Evolutionary conservation across 2,329 filamentous ascomycete species (phyloP).

Genomic region (Trichoderma sp.): DNA sequence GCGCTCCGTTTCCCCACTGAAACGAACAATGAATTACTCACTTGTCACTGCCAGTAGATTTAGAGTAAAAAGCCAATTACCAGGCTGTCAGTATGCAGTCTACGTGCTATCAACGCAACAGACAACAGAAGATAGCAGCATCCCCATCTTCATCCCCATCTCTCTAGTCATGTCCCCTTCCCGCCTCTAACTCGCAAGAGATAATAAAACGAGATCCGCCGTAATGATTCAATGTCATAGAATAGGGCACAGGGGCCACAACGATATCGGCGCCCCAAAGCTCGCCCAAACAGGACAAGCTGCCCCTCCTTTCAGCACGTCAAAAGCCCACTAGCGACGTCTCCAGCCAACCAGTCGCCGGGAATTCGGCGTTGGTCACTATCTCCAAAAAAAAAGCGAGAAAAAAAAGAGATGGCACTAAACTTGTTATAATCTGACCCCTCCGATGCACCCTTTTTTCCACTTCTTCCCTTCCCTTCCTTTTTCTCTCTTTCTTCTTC

Average conservation of each 20-base stretch:
- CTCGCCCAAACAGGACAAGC: slow-evolving; percentile 20
- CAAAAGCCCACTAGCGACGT: not conserved
- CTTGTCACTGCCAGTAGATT: not conserved
- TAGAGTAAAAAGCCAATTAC: not conserved
- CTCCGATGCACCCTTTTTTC: slow-evolving; percentile 28
- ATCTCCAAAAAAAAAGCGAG: not conserved
- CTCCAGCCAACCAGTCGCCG: slow-evolving; percentile 15
- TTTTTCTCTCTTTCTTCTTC: not conserved
- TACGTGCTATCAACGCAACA: not conserved
- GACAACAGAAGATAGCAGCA: not conserved
- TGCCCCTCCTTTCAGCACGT: not conserved
- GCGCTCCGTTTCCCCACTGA: not conserved
- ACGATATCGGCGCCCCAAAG: slow-evolving; percentile 27
- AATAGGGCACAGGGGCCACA: slow-evolving; percentile 20
- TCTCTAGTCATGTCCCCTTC: not conserved
- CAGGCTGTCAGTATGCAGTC: not conserved
- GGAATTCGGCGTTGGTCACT: slow-evolving; percentile 18
- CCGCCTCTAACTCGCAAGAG: not conserved
- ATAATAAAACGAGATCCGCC: not conserved
- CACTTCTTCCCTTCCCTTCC: slow-evolving; percentile 23
- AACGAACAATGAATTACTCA: not conserved
- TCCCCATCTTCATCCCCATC: not conserved
- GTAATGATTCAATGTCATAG: not conserved
- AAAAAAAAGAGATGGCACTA: slow-evolving; percentile 15
- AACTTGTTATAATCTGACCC: slow-evolving; percentile 12